phyloP scores from a whole-genome alignment of 805 yeast genomes.

The Candida boidinii region DNA sequence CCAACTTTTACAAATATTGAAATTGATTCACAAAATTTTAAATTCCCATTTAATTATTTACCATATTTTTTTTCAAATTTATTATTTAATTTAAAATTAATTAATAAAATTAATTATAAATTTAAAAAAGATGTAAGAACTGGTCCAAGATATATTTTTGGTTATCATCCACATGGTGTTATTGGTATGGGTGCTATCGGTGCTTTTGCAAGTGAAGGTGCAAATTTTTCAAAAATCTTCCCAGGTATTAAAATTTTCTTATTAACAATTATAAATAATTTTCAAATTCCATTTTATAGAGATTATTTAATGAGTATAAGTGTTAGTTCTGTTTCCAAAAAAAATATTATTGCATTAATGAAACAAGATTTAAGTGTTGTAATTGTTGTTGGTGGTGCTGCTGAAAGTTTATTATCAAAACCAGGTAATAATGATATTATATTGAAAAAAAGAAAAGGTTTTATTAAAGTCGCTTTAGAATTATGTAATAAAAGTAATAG shows the following conservation, averaged over 20 bases:
- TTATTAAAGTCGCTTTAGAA: slow-evolving; percentile 77
- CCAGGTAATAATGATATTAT: slow-evolving; percentile 64
- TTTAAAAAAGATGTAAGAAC: slow-evolving; percentile 27
- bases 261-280: slow-evolving; percentile 76
- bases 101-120: neutral
- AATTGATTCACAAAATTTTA: slow-evolving; percentile 2
- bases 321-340: slow-evolving; percentile 72
- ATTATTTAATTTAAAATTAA: neutral
- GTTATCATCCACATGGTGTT: slow-evolving; percentile 95
- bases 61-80: slow-evolving; percentile 2
- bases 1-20: slow-evolving; percentile 51
- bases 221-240: slow-evolving; percentile 54
- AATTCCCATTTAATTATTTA: neutral
- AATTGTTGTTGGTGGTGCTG: slow-evolving; percentile 94
- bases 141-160: slow-evolving; percentile 79
- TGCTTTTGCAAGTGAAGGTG: slow-evolving; percentile 74
- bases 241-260: slow-evolving; percentile 81
- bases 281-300: slow-evolving; percentile 74
- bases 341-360: slow-evolving; percentile 60
- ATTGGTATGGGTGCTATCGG: slow-evolving; percentile 90
- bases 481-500: slow-evolving; percentile 19
- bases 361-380: slow-evolving; percentile 65
- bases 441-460: slow-evolving; percentile 74
- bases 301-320: slow-evolving; percentile 81
- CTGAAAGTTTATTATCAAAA: slow-evolving; percentile 67